These are phyloP conservation scores for Fusarium sp. DNA, from an alignment of 2,329 filamentous ascomycete genomes.

Conservation along the genomic window DNA sequence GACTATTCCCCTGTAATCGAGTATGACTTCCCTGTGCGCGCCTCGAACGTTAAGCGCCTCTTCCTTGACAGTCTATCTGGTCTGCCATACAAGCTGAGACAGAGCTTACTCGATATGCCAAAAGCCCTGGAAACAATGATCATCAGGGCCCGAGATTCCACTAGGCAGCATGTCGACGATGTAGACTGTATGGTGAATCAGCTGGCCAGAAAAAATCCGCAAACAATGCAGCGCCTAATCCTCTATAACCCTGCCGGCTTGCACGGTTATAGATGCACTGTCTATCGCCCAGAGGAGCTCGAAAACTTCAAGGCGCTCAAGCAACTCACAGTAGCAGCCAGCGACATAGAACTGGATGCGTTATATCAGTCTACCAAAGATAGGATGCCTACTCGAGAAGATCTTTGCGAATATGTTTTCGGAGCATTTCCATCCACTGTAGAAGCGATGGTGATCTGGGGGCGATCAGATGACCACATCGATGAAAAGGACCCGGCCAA, in stretches of 20 bases:
- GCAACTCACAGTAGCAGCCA: neutral
- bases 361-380: too few relatives aligned
- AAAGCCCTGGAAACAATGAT: neutral
- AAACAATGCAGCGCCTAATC: constrained; percentile 13
- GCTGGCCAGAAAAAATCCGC: neutral
- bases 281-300: neutral
- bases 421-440: neutral
- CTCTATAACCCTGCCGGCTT: constrained; percentile 21
- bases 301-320: neutral
- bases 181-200: neutral
- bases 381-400: rapidly evolving
- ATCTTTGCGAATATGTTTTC: neutral
- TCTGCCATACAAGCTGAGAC: neutral
- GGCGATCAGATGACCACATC: rapidly evolving
- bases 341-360: constrained; percentile 1
- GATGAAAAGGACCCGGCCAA: rapidly evolving
- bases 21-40: neutral
- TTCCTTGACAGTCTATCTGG: constrained; percentile 16
- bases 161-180: neutral
- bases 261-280: neutral
- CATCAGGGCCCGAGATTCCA: neutral
- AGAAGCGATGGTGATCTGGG: constrained; percentile 30
- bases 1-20: neutral
- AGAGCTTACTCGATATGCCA: neutral
- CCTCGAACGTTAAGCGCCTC: constrained; percentile 19